These are phyloP conservation scores for Trichoderma atrobrunneum DNA, from an alignment of 2,329 filamentous ascomycete species.

Conservation along the genomic window DNA sequence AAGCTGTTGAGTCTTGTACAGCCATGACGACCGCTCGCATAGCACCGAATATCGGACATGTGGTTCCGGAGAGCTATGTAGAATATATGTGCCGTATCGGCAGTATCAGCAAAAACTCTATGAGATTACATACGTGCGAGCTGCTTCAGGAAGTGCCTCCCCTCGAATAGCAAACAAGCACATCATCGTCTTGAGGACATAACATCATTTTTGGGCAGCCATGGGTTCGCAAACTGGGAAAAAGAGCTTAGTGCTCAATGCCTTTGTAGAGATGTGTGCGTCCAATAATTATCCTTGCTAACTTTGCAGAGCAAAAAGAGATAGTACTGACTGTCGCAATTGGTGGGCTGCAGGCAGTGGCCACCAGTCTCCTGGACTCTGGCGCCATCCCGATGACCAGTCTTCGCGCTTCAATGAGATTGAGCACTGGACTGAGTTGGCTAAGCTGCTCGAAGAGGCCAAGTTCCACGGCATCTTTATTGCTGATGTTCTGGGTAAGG, in stretches of 20 bases:
- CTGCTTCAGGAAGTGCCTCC: not conserved
- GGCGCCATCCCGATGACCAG: slow-evolving; percentile 63
- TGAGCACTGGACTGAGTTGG: slow-evolving; percentile 59
- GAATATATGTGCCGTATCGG: slow-evolving; percentile 5
- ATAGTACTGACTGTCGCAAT: not conserved
- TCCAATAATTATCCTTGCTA: not conserved
- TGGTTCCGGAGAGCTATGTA: not conserved
- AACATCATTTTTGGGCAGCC: slow-evolving; percentile 6
- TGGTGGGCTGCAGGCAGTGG: slow-evolving; percentile 34
- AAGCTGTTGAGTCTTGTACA: not conserved
- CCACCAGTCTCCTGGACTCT: slow-evolving; percentile 47
- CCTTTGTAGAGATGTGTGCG: slow-evolving; percentile 42
- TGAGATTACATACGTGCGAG: not conserved
- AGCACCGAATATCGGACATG: slow-evolving; percentile 13
- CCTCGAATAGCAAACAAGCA: slow-evolving; percentile 4
- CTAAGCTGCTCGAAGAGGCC: slow-evolving; percentile 51
- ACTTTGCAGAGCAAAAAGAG: not conserved
- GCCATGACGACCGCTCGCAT: not conserved
- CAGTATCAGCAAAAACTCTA: not conserved
- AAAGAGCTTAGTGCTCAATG: slow-evolving; percentile 43
- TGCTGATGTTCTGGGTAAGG: slow-evolving; percentile 57
- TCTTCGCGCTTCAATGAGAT: slow-evolving; percentile 60
- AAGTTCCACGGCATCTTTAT: slow-evolving; percentile 35
- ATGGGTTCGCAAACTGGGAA: slow-evolving; percentile 25
- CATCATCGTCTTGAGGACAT: slow-evolving; percentile 7